These are phyloP conservation scores for Acmispon strigosus DNA, from an alignment of 306 rosid species.

Conservation along the genomic window DNA sequence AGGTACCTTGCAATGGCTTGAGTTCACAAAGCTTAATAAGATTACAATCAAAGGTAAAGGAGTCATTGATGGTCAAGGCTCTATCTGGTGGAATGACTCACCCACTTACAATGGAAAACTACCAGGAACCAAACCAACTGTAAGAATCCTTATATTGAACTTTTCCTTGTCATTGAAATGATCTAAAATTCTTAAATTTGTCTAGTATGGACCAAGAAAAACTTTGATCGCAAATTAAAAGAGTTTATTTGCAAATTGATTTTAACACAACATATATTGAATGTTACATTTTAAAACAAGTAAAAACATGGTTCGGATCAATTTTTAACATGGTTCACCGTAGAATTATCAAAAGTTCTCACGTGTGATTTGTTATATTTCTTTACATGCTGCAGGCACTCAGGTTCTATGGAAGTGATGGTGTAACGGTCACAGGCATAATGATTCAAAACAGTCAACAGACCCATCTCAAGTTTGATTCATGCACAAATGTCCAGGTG, in stretches of 20 bases:
- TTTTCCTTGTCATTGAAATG: background rate
- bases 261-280: too few relatives aligned
- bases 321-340: too few relatives aligned
- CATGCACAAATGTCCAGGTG: slow-evolving; percentile 53
- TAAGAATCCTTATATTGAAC: background rate
- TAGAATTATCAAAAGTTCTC: too few relatives aligned
- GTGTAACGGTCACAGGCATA: slow-evolving; percentile 56
- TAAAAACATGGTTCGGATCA: too few relatives aligned
- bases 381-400: slow-evolving; percentile 39
- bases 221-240: too few relatives aligned
- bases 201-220: too few relatives aligned
- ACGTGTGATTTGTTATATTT: background rate
- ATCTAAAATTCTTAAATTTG: background rate
- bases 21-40: slow-evolving; percentile 45
- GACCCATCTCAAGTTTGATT: slow-evolving; percentile 62
- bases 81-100: slow-evolving; percentile 66
- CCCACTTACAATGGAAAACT: slow-evolving; percentile 23
- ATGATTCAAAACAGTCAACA: slow-evolving; percentile 68
- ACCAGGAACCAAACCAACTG: slow-evolving; percentile 62
- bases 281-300: too few relatives aligned
- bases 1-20: slow-evolving; percentile 65
- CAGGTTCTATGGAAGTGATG: slow-evolving; percentile 63
- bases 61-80: slow-evolving; percentile 75
- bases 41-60: slow-evolving; percentile 65
- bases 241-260: too few relatives aligned